phyloP scores from a whole-genome alignment of 805 yeast species.

The Ogataea parapolymorpha region DNA sequence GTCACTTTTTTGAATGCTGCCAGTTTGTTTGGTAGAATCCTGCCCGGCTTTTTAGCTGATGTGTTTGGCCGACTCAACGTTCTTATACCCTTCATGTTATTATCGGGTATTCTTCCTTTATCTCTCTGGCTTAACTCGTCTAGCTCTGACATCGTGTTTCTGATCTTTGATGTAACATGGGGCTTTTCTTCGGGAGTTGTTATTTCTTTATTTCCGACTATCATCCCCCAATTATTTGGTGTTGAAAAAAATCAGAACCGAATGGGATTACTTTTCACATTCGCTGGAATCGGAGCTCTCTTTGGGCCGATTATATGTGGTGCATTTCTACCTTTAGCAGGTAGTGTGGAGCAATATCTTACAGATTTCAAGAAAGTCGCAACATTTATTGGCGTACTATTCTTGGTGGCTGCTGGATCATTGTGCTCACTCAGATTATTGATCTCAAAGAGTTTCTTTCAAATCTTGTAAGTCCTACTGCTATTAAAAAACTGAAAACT shows the following conservation, averaged over 20 bases:
- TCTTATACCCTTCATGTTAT: slow-evolving; percentile 31
- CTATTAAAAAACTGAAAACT: too few species aligned
- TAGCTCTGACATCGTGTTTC: slow-evolving; percentile 33
- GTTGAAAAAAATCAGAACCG: slow-evolving; percentile 33
- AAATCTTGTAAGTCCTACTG: too few species aligned
- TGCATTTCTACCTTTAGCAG: background rate
- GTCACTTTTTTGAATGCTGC: slow-evolving; percentile 19
- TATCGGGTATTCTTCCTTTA: slow-evolving; percentile 36
- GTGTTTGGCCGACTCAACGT: slow-evolving; percentile 39
- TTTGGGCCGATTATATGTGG: background rate
- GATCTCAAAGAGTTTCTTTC: background rate
- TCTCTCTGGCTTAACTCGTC: slow-evolving; percentile 51
- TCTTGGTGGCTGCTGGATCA: background rate
- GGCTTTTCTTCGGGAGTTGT: slow-evolving; percentile 35
- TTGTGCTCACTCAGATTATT: background rate
- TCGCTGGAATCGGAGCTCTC: background rate
- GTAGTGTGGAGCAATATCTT: background rate
- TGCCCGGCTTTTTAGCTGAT: slow-evolving; percentile 49
- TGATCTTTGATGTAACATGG: slow-evolving; percentile 35
- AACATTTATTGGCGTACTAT: background rate
- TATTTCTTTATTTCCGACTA: slow-evolving; percentile 34
- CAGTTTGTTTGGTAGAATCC: slow-evolving; percentile 28
- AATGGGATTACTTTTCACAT: slow-evolving; percentile 33
- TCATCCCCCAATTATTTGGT: slow-evolving; percentile 35
- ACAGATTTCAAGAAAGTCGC: background rate